Evolutionary conservation across 2,329 filamentous ascomycete species (phyloP).

Genomic region (Helotiales sp.): DNA sequence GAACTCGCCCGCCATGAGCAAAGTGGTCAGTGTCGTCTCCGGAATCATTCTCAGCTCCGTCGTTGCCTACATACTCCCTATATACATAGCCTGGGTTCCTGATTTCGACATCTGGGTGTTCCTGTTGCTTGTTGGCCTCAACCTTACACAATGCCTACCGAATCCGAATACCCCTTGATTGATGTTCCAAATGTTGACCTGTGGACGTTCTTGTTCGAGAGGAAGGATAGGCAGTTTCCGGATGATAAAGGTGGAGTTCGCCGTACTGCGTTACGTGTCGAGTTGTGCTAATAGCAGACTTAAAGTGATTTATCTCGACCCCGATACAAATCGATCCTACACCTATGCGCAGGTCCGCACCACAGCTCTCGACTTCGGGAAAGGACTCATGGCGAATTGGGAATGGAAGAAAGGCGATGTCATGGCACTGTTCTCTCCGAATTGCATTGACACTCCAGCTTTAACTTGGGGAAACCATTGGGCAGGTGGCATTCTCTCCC

Average conservation of each 20-base stretch:
- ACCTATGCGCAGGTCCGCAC: slow-evolving; percentile 71
- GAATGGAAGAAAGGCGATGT: slow-evolving; percentile 85
- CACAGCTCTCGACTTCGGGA: slow-evolving; percentile 76
- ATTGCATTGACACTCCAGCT: slow-evolving; percentile 81
- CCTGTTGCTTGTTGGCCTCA: slow-evolving; percentile 36
- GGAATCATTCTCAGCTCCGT: slow-evolving; percentile 33
- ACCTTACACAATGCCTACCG: slow-evolving; percentile 41
- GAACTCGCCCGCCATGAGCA: slow-evolving; percentile 26
- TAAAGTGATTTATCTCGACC: slow-evolving; percentile 78
- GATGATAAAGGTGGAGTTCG: slow-evolving; percentile 70
- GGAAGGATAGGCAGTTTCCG: slow-evolving; percentile 65
- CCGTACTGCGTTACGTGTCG: neutral
- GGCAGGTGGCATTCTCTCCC: slow-evolving; percentile 82
- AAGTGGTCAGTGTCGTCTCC: slow-evolving; percentile 29
- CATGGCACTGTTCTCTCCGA: slow-evolving; percentile 81
- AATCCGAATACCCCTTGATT: slow-evolving; percentile 46
- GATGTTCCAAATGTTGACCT: slow-evolving; percentile 77
- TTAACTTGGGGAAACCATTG: slow-evolving; percentile 80
- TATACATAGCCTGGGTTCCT: slow-evolving; percentile 38
- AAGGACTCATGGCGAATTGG: slow-evolving; percentile 75
- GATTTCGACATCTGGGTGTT: slow-evolving; percentile 36
- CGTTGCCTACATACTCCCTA: slow-evolving; percentile 31
- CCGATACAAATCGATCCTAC: slow-evolving; percentile 69
- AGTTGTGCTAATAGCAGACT: slow-evolving; percentile 12
- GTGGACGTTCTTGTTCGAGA: slow-evolving; percentile 79